phyloP scores from a whole-genome alignment of 352 stramenopile genomes.

The Thalassiosira ordinaria region DNA sequence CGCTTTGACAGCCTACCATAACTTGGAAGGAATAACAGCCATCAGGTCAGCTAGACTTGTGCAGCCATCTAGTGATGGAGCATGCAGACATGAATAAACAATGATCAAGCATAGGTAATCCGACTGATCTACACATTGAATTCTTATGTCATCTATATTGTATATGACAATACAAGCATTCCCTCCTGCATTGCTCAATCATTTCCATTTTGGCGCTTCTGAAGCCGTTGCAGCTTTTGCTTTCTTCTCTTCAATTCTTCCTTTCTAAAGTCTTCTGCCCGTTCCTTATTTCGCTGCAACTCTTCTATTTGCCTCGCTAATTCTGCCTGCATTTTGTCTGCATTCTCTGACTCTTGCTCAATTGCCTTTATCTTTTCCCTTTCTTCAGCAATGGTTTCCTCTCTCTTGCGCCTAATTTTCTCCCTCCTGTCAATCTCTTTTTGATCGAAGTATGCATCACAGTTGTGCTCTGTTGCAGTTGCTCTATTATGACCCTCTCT shows the following conservation, averaged over 20 bases:
- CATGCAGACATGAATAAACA: no score
- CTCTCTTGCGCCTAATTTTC: conserved; percentile 42
- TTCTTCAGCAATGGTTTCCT: conserved; percentile 38
- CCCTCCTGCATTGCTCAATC: no score
- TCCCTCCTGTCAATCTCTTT: conserved; percentile 59
- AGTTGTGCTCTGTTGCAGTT: conserved; percentile 60
- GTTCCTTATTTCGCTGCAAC: conserved; percentile 37
- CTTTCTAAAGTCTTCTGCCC: conserved; percentile 41
- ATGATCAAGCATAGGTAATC: no score
- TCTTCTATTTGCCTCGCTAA: conserved; percentile 43
- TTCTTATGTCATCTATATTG: no score
- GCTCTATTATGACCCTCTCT: conserved; percentile 61
- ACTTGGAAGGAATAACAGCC: not conserved
- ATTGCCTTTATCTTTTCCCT: conserved; percentile 42
- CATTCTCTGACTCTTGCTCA: conserved; percentile 36
- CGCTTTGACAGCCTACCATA: not conserved
- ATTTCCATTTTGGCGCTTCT: conserved; percentile 36
- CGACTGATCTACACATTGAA: no score
- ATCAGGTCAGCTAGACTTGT: no score
- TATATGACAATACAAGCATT: no score
- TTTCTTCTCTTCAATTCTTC: conserved; percentile 52
- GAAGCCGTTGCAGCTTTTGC: conserved; percentile 39
- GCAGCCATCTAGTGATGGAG: no score
- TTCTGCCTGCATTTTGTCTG: conserved; percentile 40
- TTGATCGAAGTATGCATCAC: conserved; percentile 55